These are phyloP conservation scores for Tetracladium setigerum DNA, from an alignment of 495 filamentous ascomycete genomes.

Conservation along the genomic window DNA sequence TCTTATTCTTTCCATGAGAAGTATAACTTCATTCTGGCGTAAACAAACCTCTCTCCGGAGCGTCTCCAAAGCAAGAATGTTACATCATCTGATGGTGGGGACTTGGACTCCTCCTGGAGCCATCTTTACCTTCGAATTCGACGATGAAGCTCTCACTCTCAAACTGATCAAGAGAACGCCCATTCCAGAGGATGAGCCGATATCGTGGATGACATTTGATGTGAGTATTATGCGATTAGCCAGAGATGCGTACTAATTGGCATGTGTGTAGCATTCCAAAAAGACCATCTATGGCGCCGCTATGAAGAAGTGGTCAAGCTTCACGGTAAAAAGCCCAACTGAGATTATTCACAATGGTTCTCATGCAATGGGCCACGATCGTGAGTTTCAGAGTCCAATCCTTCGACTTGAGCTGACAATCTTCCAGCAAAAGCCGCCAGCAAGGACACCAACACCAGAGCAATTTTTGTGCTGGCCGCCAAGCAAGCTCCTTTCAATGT, in stretches of 20 bases:
- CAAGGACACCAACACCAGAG: conserved; percentile 68
- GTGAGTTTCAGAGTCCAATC: conserved; percentile 30
- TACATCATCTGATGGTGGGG: conserved; percentile 77
- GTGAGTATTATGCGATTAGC: conserved; percentile 34
- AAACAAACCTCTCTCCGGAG: too few relatives aligned
- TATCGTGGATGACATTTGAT: conserved; percentile 87
- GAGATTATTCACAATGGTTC: conserved; percentile 71
- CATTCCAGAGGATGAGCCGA: conserved; percentile 73
- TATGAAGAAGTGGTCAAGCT: conserved; percentile 87
- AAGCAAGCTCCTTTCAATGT: conserved; percentile 69
- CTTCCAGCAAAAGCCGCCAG: conserved; percentile 54
- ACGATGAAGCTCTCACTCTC: conserved; percentile 65
- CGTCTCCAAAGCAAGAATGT: conserved; percentile 31
- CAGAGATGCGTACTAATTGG: background rate
- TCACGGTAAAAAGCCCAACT: conserved; percentile 65
- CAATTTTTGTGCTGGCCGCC: conserved; percentile 78
- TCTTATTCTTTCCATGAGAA: too few relatives aligned
- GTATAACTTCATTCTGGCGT: too few relatives aligned
- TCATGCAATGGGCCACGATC: conserved; percentile 55
- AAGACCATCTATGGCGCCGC: conserved; percentile 80
- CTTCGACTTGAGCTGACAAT: conserved; percentile 6
- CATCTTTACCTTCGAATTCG: conserved; percentile 78
- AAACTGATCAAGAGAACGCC: conserved; percentile 68
- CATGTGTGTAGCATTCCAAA: conserved; percentile 49
- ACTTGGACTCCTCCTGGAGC: conserved; percentile 80